Evolutionary conservation across 305 asterid genomes (phyloP).

Genomic region (Solanum hybrid): DNA sequence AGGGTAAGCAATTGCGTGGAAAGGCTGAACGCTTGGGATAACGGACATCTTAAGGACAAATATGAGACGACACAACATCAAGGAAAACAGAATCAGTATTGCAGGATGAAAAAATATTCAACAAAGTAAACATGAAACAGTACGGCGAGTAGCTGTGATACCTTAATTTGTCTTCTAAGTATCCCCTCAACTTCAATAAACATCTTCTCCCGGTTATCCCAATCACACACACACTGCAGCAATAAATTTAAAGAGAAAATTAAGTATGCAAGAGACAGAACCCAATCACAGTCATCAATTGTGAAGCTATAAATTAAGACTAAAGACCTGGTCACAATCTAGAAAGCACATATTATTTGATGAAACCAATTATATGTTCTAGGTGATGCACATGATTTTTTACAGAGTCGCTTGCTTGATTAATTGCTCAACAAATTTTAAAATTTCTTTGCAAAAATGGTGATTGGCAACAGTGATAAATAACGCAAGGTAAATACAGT

Average conservation of each 20-base stretch:
- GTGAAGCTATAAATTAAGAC: neutral
- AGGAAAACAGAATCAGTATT: slow-evolving; percentile 1
- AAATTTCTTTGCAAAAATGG: neutral
- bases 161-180: slow-evolving; percentile 94
- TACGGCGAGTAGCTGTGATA: slow-evolving; percentile 11
- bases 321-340: neutral
- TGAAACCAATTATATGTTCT: neutral
- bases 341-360: neutral
- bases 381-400: neutral
- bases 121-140: neutral
- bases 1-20: slow-evolving; percentile 98
- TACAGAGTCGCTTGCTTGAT: neutral
- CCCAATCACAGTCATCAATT: neutral
- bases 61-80: neutral
- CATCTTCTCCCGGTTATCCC: slow-evolving; percentile 94
- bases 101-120: neutral
- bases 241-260: neutral
- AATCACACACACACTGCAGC: slow-evolving; percentile 87
- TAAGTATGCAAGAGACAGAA: neutral
- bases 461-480: neutral
- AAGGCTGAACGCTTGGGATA: slow-evolving; percentile 98
- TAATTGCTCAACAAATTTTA: neutral
- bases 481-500: neutral
- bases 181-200: slow-evolving; percentile 87
- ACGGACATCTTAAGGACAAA: slow-evolving; percentile 57